A percentile compares a stretch with the other conserved stretches of the same genome.
phyloP scores from a whole-genome alignment of 73 alveolate species.

The Paramecium tetraurelia region DNA sequence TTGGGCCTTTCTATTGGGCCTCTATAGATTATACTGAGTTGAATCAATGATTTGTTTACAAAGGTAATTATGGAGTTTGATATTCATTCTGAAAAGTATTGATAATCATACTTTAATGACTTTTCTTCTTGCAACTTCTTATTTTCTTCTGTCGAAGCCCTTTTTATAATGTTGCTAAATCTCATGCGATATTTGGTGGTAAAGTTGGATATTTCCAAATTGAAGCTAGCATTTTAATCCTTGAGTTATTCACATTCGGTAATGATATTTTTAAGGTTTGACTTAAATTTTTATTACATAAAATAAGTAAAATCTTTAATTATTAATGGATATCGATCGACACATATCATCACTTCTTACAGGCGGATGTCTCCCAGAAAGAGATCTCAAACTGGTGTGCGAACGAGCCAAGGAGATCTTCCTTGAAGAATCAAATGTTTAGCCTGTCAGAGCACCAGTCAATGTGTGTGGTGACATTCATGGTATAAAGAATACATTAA shows the following conservation, averaged over 20 bases:
- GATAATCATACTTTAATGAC: neutral
- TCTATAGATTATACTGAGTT: neutral
- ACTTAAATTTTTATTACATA: neutral
- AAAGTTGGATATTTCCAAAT: neutral
- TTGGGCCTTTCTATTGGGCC: constrained; percentile 4
- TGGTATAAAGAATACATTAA: neutral
- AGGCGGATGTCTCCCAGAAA: constrained; percentile 74
- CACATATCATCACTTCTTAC: neutral
- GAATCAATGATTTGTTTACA: neutral
- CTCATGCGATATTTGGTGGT: neutral
- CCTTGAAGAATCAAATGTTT: constrained; percentile 70
- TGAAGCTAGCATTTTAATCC: neutral
- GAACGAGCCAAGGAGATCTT: constrained; percentile 79
- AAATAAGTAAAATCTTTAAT: neutral
- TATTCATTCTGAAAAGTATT: neutral
- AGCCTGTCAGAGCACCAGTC: constrained; percentile 71
- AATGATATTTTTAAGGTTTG: neutral
- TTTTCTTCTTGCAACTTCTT: neutral
- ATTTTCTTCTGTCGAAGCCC: neutral
- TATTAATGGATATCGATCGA: constrained; percentile 32
- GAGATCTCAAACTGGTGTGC: constrained; percentile 70
- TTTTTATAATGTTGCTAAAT: neutral
- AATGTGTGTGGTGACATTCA: constrained; percentile 88
- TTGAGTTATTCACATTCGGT: neutral
- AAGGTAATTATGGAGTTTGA: neutral